Evolutionary conservation across 2,329 filamentous ascomycete species (phyloP), one percentile per base, ranked within the genome.

Genomic region (Talaromyces sp.): DNA sequence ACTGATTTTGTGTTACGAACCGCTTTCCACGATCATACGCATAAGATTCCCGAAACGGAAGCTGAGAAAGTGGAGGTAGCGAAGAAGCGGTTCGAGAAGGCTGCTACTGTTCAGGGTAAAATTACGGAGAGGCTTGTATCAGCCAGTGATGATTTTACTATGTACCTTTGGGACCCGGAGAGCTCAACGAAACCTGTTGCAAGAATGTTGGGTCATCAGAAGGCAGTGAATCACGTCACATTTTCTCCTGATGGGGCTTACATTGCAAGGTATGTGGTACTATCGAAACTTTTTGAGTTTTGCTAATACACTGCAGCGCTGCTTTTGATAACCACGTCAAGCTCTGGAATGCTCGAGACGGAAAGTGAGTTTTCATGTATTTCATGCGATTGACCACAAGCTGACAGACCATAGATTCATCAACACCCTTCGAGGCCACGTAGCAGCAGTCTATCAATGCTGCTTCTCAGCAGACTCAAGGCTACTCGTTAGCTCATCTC

Each of bases 251-350:
- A 98, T 73, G 94, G 93, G 39, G 84, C 87, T 9, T 85, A 94
- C 66, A 93, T 99, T 71, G 95, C 95, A 33, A 66, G 64, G 64
- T 66, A 43, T 45, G 37, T 31, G 14, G 8, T 39, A 50, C 2
- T 4, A 56, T 22, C 1, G 6, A 1, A 4, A 5, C 3, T 7
- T 1, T 37, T 22, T 56, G 52, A 39, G 33, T 13, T 14, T 37
- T 6, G 5, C 58, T 65, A 39, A 65, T 14, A 52, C 14, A 19
- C 19, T 10, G 33, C 9, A 96, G 91, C 43, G 89, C 91, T 9
- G 89, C 90, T 3, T 99, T 94, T 81, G 95, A 99, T 77, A 99
- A 98, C 75, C 91, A 94, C 72, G 92, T 94, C 71, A 97, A 97
- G 79, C 80, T 97, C 31, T 98, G 93, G 93, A 91, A 89, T 70